phyloP scores from a whole-genome alignment of 2,329 filamentous ascomycete species.

The Annulohypoxylon truncatum region DNA sequence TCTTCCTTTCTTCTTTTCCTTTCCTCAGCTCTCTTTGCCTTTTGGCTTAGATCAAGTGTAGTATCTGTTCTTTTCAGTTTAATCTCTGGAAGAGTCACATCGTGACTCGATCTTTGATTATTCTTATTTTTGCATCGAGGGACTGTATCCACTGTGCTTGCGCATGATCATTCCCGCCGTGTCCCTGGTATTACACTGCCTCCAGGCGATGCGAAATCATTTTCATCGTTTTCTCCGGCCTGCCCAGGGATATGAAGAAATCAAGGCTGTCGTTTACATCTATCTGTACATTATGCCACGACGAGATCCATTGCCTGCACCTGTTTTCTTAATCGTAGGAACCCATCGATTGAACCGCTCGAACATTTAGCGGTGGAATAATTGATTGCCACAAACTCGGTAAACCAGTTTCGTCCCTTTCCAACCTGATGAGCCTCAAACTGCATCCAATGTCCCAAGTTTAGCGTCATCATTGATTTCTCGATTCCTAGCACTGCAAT shows the following conservation, averaged over 20 bases:
- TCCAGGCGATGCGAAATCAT: constrained; percentile 59
- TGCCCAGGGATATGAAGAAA: constrained; percentile 60
- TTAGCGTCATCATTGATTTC: too few species aligned
- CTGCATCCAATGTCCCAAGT: too few species aligned
- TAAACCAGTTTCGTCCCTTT: too few species aligned
- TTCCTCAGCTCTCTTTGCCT: constrained; percentile 46
- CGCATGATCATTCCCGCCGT: constrained; percentile 72
- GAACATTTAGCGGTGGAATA: too few species aligned
- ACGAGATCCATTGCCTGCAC: too few species aligned
- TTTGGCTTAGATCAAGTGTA: constrained; percentile 49
- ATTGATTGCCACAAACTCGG: too few species aligned
- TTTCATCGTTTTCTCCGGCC: constrained; percentile 69
- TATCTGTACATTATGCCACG: too few species aligned
- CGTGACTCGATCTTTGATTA: constrained; percentile 77
- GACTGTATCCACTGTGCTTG: constrained; percentile 75
- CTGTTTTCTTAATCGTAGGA: too few species aligned
- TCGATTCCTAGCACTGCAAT: too few species aligned
- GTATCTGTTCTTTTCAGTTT: constrained; percentile 95
- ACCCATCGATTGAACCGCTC: too few species aligned
- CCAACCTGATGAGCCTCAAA: too few species aligned
- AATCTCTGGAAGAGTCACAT: constrained; percentile 86
- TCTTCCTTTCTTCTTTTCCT: constrained; percentile 36
- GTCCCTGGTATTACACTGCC: constrained; percentile 63
- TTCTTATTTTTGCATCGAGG: constrained; percentile 76
- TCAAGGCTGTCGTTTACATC: neutral